Base-by-base conservation (phyloP, 1,139 yeast genomes). In the Geotrichum carabidarum region DNA sequence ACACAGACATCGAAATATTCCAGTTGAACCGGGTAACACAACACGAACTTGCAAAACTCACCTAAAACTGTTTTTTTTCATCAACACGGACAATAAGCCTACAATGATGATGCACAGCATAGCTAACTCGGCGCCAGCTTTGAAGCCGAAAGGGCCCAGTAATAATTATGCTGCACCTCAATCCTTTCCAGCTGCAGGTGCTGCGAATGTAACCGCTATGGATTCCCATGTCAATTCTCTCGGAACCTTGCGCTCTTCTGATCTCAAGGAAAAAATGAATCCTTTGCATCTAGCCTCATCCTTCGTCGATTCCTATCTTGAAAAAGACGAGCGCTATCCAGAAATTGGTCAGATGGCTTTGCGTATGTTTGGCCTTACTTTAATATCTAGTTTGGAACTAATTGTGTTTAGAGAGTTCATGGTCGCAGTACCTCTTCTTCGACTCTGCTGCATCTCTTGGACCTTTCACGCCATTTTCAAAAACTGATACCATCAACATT, bases 381-480 rank as follows among this genome's bases (percentile, higher is more conserved):
- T 3, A 3, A 34, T n/a, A 12, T 34, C 37, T 11, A 34, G 37
- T n/a, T n/a, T 3, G 12, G 9, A 15, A 15, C 51, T 53, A 48
- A 50, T 41, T 34, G 22, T 22, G 14, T 4, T 43, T 18, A 61
- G 65, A 65, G 50, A 65, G 63, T 12, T 61, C 63, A 45, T 54
- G 63, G 36, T 59, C 66, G 14, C 67, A 63, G 44, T 66, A 67
- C 50, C 49, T 59, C 36, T 63, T 53, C 50, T 53, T 55, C n/a
- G 62, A 59, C 30, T 49, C 59, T 36, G 49, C 63, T 1, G 50
- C 52, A 14, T 63, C 64, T 15, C 53, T 67, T 22, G 71, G 71
- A 1, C 66, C 73, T 1, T 84, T 86, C 65, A 79, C 86, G n/a
- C 85, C 96, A 8, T 90, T 89, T 68, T 91, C 83, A 62, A 83